These are phyloP conservation scores for Clonostachys rhizophaga DNA, from an alignment of 2,329 filamentous ascomycete genomes.

Conservation along the genomic window DNA sequence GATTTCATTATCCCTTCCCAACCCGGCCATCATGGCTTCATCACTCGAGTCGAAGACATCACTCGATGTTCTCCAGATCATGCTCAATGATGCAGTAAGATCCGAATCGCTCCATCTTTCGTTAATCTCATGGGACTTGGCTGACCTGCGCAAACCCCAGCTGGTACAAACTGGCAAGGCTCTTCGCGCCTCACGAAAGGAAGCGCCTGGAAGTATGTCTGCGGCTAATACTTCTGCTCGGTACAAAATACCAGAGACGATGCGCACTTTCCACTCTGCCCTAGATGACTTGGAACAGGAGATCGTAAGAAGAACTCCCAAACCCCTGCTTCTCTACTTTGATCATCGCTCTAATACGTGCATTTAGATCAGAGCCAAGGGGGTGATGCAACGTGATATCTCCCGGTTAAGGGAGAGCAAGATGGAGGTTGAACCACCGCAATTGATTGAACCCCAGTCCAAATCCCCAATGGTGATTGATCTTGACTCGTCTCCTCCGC, in stretches of 20 bases:
- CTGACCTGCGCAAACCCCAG: constrained; percentile 20
- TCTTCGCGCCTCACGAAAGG: constrained; percentile 40
- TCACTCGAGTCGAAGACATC: constrained; percentile 26
- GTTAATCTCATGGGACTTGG: constrained; percentile 4
- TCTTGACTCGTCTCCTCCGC: constrained; percentile 23
- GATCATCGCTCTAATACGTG: too few relatives aligned
- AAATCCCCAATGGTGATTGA: constrained; percentile 29
- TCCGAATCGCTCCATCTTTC: background rate
- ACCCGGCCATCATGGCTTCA: constrained; percentile 17
- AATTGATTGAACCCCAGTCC: constrained; percentile 25
- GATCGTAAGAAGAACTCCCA: constrained; percentile 33
- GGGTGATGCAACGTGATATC: constrained; percentile 49
- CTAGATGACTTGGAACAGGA: constrained; percentile 53
- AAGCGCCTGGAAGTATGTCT: constrained; percentile 31
- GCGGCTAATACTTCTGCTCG: constrained; percentile 24
- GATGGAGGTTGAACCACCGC: constrained; percentile 4
- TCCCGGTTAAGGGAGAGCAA: constrained; percentile 4
- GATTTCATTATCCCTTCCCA: background rate
- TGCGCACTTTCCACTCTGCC: constrained; percentile 43
- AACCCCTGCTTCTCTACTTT: too few relatives aligned
- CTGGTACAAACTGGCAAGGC: constrained; percentile 56
- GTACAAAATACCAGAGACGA: constrained; percentile 39
- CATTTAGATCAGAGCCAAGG: constrained; percentile 40
- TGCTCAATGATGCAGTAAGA: constrained; percentile 52
- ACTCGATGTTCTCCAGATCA: constrained; percentile 42